A percentile compares a stretch with the other conserved stretches of the same genome.
Evolutionary conservation across 78 protist species (phyloP).

Genomic region (Emiliania huxleyi): DNA sequence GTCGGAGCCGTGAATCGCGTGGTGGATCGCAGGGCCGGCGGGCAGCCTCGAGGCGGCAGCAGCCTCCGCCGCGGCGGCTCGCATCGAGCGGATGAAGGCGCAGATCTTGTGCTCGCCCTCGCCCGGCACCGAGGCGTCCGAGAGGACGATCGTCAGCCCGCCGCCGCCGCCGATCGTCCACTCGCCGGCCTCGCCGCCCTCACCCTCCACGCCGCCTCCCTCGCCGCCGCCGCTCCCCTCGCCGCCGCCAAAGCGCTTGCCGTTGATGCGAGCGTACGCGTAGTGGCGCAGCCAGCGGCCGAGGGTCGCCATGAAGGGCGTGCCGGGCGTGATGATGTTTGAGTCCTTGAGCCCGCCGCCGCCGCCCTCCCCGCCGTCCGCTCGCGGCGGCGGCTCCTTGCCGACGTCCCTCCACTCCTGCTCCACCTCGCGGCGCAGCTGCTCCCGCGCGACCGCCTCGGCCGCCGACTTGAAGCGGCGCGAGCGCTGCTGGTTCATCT

Average conservation of each 20-base stretch:
- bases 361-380: too few relatives aligned
- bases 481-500: constrained; percentile 88
- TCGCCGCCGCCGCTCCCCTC: constrained; percentile 90
- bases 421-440: background rate
- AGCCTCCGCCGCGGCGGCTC: background rate
- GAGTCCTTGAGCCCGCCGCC: constrained; percentile 59
- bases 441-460: background rate
- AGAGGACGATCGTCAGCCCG: background rate
- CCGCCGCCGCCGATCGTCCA: background rate
- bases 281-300: background rate
- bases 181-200: background rate
- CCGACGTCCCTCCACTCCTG: constrained; percentile 87
- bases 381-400: constrained; percentile 98
- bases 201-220: constrained; percentile 48
- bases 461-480: background rate
- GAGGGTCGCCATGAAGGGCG: constrained; percentile 87
- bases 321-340: constrained; percentile 98
- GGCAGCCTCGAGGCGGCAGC: background rate
- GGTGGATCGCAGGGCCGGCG: constrained; percentile 42
- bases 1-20: constrained; percentile 86
- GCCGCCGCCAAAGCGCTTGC: constrained; percentile 17
- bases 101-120: constrained; percentile 54
- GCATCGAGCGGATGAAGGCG: constrained; percentile 79
- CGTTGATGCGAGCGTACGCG: background rate
- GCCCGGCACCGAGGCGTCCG: constrained; percentile 22